Conservation (phyloP, 495 filamentous ascomycete genomes). For the Umbilicaria muhlenbergii region DNA sequence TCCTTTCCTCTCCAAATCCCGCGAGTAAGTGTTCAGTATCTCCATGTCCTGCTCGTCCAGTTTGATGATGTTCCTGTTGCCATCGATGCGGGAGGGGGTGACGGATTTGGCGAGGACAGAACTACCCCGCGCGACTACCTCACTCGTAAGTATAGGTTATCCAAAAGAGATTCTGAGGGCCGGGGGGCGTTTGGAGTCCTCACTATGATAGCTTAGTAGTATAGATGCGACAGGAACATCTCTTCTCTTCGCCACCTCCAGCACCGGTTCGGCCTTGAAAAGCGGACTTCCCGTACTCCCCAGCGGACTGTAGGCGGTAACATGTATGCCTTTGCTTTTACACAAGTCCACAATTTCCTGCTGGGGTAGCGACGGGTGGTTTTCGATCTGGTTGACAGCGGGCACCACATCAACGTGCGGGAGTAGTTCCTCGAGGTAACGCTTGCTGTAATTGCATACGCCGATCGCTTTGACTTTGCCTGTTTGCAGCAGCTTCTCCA, state of each 20-base stretch:
- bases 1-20: constrained; percentile 39
- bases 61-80: constrained; percentile 52
- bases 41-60: constrained; percentile 52
- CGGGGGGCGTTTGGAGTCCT: no score
- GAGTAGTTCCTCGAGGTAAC: constrained; percentile 59
- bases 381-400: constrained; percentile 88
- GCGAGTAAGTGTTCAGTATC: constrained; percentile 43
- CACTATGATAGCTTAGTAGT: constrained; percentile 61
- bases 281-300: no score
- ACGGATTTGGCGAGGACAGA: constrained; percentile 73
- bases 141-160: constrained; percentile 8
- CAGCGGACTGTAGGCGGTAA: no score
- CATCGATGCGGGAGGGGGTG: constrained; percentile 55
- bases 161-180: not conserved
- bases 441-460: constrained; percentile 66
- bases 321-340: no score
- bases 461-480: constrained; percentile 67
- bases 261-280: no score
- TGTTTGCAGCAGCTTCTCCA: constrained; percentile 54
- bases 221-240: constrained; percentile 27
- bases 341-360: constrained; percentile 36
- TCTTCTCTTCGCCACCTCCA: no score
- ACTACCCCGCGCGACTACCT: constrained; percentile 51
- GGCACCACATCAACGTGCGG: constrained; percentile 48
- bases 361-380: constrained; percentile 63